Evolutionary conservation across 805 yeast species (phyloP), one percentile per base, ranked within the genome.

Genomic region (Schizosaccharomyces lindneri): DNA sequence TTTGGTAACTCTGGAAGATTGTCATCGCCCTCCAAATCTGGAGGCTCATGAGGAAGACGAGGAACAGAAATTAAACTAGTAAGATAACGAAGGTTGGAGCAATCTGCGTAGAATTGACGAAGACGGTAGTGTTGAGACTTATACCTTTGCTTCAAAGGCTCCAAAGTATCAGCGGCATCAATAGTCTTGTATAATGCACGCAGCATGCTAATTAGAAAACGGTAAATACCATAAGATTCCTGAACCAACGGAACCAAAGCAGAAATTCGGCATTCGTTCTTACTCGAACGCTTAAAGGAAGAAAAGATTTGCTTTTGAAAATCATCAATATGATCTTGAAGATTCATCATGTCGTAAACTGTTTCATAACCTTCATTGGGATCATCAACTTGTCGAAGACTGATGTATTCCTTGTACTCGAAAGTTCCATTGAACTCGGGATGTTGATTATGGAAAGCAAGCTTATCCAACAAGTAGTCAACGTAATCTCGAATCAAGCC

Each of bases 371-470:
- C 97, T 73, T 88, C 95, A 69, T 90, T 88, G 5, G 97, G 97
- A 70, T 90, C 95, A 67, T 87, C 83, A 48, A 87, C 94, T 2
- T 88, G 81, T 63, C 86, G 80, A 65, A 90, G 76, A 3, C 96
- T 86, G 55, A 89, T 81, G 69, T 90, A 93, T 70, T 90, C 98
- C 71, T 88, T 95, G 69, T 90, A 93, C 70, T 90, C 98, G 71
- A 90, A 90, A 46, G 87, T 87, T 11, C 97, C 98, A 68, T 85
- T 90, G 73, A 90, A 93, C 4, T 88, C 95, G 15, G 86, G 82
- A 68, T 93, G 95, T 63, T 79, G 77, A 63, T 82, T 79, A 70
- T 90, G 97, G 72, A 90, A 90, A 64, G 79, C 79, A 66, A 93
- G 76, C 69, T 90, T 90, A 68, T 78, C 76, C 61, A 85, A 73